Evolutionary conservation across 345 rosid species (phyloP), one percentile per base, ranked within the genome.

Genomic region (Limnanthes douglasii): DNA sequence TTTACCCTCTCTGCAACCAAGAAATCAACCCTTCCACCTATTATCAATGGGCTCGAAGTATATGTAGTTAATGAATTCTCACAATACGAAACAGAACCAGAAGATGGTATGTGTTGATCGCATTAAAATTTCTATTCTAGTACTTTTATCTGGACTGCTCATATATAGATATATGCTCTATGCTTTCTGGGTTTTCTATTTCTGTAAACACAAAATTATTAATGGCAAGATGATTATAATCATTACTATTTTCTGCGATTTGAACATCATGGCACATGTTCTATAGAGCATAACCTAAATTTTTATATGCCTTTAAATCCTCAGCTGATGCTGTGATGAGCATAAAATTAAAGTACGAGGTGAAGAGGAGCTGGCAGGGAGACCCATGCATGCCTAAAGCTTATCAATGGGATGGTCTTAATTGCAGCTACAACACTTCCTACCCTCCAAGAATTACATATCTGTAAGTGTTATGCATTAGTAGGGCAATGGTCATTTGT

Each of bases 321-420:
- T n/a, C 31, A 73, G 74, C 45, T 53, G 49, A 68, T 21, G 57
- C 80, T 0, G 63, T 66, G 3, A 57, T 5, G 18, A 50, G 4
- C 11, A 66, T 61, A 18, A 76, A 72, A 31, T 47, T 51, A 31
- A 34, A 13, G 1, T 69, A 69, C 39, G 66, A 57, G 27, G 39
- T 72, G 28, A 53, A 43, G 16, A 56, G 54, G 41, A 58, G 43
- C 29, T 76, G 78, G 86, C 72, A 72, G 41, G 86, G 81, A 42
- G 86, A 72, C 12, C 78, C 81, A 32, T 69, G 81, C 32, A 41
- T 46, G 0, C 81, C 78, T 3, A 22, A 15, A 8, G 32, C 1
- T 9, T 61, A 57, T 21, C 16, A 20, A 18, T 66, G 81, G 81
- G 51, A 59, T 7, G 66, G 62, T 40, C 44, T 76, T 4, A 38